Base-by-base conservation (phyloP, 352 stramenopile species). In the Saprolegnia diclina region DNA sequence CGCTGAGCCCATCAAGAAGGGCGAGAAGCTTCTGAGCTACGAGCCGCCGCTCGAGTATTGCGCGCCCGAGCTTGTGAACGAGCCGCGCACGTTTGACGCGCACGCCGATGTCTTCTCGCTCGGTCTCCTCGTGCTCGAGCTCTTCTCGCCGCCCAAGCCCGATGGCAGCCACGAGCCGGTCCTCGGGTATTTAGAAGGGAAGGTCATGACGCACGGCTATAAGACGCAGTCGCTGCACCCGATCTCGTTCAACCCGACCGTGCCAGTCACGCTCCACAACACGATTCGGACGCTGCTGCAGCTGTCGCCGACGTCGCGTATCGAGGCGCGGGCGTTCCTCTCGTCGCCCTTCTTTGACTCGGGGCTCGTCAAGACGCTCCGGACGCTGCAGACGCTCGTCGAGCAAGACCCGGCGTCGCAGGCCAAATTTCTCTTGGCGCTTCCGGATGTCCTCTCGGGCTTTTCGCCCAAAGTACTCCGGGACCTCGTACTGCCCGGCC, bases 171-270 rank as follows among this genome's bases (percentile, higher is more conserved):
- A 86, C 18, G 90, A 91, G 29, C 84, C 88, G 1, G 83, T 95
- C 46, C 74, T 96, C 11, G 84, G 94, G 56, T 82, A 91, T 22
- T 77, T 78, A 42, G 88, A 96, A 59, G 87, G 86, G 40, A 96
- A 96, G 77, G 90, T 87, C 56, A 90, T 94, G 82, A 94, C 87
- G 0, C 82, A 96, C 72, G 82, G 79, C 22, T 94, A 95, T 77
- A 94, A 95, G 64, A 83, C 92, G 57, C 85, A 91, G 74, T 92
- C 87, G n/a, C 75, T 96, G 59, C 87, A 95, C 56, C 87, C 87
- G 38, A 93, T 95, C 54, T 79, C 81, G 56, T 95, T 95, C 74
- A 84, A 83, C 50, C 59, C 76, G 16, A 83, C 81, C 0, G 80
- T 95, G 45, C 87, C 87, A n/a, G 85, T 88, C 42, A 76, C 85